Evolutionary conservation across 1,139 yeast species (phyloP).

Genomic region (Sugiyamaella pinicola): DNA sequence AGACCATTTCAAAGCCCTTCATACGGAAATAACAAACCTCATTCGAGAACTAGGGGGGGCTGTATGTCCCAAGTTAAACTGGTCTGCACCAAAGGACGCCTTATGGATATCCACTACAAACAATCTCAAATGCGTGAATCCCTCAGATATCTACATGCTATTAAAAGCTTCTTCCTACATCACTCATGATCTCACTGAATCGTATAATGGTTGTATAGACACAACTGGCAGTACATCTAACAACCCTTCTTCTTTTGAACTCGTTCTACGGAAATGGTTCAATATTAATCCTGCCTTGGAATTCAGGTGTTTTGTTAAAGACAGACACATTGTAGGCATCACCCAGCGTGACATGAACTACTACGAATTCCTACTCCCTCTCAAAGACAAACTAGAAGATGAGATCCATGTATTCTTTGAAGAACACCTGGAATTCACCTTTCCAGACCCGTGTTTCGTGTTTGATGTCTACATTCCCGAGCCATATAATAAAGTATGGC

Average conservation of each 20-base stretch:
- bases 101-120: constrained; percentile 86
- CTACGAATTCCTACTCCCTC: constrained; percentile 63
- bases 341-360: constrained; percentile 85
- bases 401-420: constrained; percentile 60
- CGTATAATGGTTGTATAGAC: constrained; percentile 52
- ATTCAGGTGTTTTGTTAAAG: constrained; percentile 77
- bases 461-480: constrained; percentile 82
- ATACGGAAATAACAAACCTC: constrained; percentile 50
- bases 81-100: constrained; percentile 97
- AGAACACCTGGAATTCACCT: constrained; percentile 50
- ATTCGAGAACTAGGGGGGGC: constrained; percentile 54
- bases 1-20: constrained; percentile 58
- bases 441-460: constrained; percentile 61
- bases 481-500: constrained; percentile 63
- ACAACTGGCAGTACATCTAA: constrained; percentile 20
- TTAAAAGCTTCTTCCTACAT: constrained; percentile 86
- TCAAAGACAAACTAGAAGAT: constrained; percentile 51
- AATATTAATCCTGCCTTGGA: constrained; percentile 85
- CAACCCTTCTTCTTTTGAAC: constrained; percentile 50
- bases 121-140: constrained; percentile 66
- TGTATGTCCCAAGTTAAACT: constrained; percentile 86
- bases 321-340: constrained; percentile 64
- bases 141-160: constrained; percentile 74
- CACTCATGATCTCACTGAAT: constrained; percentile 76
- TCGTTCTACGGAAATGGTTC: constrained; percentile 81